phyloP scores from a whole-genome alignment of 73 alveolate species.

The Urostyla sp. region DNA sequence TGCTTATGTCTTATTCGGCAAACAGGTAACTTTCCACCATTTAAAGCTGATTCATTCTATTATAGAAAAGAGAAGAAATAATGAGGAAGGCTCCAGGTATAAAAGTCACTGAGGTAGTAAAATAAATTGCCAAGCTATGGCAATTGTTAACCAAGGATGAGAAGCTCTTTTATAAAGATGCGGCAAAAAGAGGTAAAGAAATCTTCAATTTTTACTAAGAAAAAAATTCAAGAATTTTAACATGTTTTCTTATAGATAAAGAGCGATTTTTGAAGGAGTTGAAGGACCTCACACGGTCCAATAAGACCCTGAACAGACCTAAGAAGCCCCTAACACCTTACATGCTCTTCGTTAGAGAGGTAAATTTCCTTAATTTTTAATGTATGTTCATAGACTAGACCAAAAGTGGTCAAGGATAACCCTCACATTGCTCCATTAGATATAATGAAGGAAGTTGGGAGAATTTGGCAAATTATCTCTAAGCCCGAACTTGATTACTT shows the following conservation, averaged over 20 bases:
- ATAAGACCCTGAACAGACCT: slow-evolving; percentile 42
- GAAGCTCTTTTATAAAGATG: too few relatives aligned
- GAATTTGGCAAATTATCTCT: slow-evolving; percentile 27
- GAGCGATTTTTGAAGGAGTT: slow-evolving; percentile 51
- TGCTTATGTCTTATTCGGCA: slow-evolving; percentile 27
- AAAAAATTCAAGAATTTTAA: slow-evolving; percentile 25
- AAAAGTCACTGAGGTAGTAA: neutral
- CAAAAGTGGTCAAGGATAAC: slow-evolving; percentile 38
- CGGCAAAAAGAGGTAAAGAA: too few relatives aligned
- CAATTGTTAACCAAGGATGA: slow-evolving; percentile 21
- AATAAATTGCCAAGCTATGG: slow-evolving; percentile 32
- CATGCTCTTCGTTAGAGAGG: slow-evolving; percentile 55
- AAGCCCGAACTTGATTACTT: slow-evolving; percentile 40
- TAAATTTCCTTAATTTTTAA: neutral
- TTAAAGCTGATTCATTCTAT: neutral
- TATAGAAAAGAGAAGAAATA: slow-evolving; percentile 43
- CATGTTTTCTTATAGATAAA: slow-evolving; percentile 32
- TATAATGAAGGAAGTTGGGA: slow-evolving; percentile 58
- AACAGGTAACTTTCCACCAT: slow-evolving; percentile 1
- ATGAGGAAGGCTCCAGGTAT: slow-evolving; percentile 5
- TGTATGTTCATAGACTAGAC: slow-evolving; percentile 28
- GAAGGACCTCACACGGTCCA: slow-evolving; percentile 41
- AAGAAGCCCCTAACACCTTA: slow-evolving; percentile 58
- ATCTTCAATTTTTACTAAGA: too few relatives aligned
- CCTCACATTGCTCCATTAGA: slow-evolving; percentile 38